Conservation (phyloP, 441 rosid species). For the Aleurites moluccanus region DNA sequence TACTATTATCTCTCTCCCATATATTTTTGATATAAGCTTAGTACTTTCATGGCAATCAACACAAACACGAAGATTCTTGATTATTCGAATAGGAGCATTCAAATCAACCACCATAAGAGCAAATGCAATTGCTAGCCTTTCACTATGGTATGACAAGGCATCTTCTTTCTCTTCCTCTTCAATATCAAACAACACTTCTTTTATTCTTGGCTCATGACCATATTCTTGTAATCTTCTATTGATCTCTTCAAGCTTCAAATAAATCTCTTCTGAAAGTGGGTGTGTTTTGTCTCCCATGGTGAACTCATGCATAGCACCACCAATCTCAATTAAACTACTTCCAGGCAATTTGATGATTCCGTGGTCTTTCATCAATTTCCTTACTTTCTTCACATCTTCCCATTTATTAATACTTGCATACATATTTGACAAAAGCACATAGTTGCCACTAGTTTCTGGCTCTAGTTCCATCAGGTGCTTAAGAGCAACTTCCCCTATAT, state of each 20-base stretch:
- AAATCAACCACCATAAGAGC: conserved; percentile 32
- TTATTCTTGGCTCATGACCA: conserved; percentile 38
- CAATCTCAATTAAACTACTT: conserved; percentile 39
- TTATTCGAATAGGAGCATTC: conserved; percentile 30
- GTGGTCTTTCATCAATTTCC: conserved; percentile 57
- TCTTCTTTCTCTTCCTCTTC: conserved; percentile 47
- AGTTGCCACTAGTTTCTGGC: conserved; percentile 50
- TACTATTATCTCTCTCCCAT: conserved; percentile 34
- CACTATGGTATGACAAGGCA: conserved; percentile 39
- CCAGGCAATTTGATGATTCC: conserved; percentile 52
- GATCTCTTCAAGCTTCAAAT: conserved; percentile 41
- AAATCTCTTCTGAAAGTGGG: conserved; percentile 28
- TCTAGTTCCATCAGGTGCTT: conserved; percentile 49
- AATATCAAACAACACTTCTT: conserved; percentile 38
- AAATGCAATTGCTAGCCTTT: conserved; percentile 46
- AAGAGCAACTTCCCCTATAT: conserved; percentile 47
- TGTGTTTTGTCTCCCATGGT: conserved; percentile 39
- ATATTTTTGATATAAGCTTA: conserved; percentile 34
- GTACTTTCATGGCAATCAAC: conserved; percentile 41
- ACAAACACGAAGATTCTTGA: conserved; percentile 44
- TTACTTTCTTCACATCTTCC: conserved; percentile 55
- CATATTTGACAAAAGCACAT: conserved; percentile 60
- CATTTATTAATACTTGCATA: conserved; percentile 55
- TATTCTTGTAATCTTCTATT: conserved; percentile 24
- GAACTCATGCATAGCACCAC: conserved; percentile 44